Base-by-base conservation (phyloP, 2,329 filamentous ascomycete species). In the Epichloe gansuensis region DNA sequence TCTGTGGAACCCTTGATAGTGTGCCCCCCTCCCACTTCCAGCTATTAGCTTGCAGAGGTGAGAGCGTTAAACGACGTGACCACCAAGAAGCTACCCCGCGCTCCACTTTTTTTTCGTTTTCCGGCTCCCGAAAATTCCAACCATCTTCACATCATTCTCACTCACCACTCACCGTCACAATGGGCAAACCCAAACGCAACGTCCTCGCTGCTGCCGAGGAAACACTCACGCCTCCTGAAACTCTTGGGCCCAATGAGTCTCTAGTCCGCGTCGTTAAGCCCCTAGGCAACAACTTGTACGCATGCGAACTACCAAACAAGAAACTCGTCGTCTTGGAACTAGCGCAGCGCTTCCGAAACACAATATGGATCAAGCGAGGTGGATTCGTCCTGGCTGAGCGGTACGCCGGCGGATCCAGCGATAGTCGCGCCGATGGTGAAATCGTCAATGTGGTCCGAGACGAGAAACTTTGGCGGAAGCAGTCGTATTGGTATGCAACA, bases 361-460 rank as follows among this genome's bases (percentile, higher is more conserved):
- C 88, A 2, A 88, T 97, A 57, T 97, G 89, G 88, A 86, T 97
- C 67, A 91, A 87, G 69, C 83, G 89, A 17, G 87, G 90, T 34
- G 88, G 89, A 0, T 97, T 85, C 67, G 90, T 96, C 34, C 71
- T 97, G 11, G 77, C 95, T 13, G 87, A 97, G 59, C 62, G 74
- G 15, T 85, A 80, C 25, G 75, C 76, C 34, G 74, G 78, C 2
- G 74, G 83, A 39, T 81, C 82, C 31, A 81, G 83, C 50, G 83
- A 85, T 45, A 89, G 89, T 61, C 90, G 89, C 67, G 79, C 95
- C 12, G 77, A 80, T 50, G 93, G 91, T 13, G 88, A 95, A 68
- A 96, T 98, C 61, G 77, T 95, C 59, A 96, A 96, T 63, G 82
- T 97, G 38, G 90, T 97, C 39, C 77, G 88, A 39, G 89, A 96